These are phyloP conservation scores for Dryas octopetala DNA, from an alignment of 306 rosid species.

Conservation along the genomic window DNA sequence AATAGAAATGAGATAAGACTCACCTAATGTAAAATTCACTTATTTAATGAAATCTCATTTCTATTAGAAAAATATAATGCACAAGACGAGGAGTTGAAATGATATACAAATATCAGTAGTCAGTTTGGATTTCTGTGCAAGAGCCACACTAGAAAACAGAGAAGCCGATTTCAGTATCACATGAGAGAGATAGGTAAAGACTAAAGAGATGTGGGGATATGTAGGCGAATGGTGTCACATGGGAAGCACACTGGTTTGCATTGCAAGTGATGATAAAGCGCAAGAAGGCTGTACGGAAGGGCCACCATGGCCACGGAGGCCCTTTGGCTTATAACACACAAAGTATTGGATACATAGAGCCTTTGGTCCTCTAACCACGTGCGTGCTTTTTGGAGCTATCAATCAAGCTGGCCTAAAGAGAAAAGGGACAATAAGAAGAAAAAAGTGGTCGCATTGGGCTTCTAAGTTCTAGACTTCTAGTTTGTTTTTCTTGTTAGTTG, in stretches of 20 bases:
- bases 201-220: neutral
- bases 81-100: too few relatives aligned
- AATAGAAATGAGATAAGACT: too few relatives aligned
- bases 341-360: neutral
- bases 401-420: neutral
- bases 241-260: slow-evolving; percentile 13
- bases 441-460: neutral
- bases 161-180: too few relatives aligned
- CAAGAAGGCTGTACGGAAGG: slow-evolving; percentile 15
- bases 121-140: too few relatives aligned
- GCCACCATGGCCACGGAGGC: slow-evolving; percentile 12
- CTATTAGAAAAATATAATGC: too few relatives aligned
- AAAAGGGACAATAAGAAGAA: neutral
- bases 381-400: neutral
- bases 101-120: too few relatives aligned
- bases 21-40: too few relatives aligned
- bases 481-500: neutral
- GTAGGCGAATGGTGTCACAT: slow-evolving; percentile 8
- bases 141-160: too few relatives aligned
- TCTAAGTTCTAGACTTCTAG: neutral
- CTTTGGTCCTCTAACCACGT: neutral
- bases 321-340: neutral
- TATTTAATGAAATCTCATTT: too few relatives aligned
- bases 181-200: neutral
- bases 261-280: neutral